Conservation (phyloP, 306 rosid species). For the Mucuna pruriens region DNA sequence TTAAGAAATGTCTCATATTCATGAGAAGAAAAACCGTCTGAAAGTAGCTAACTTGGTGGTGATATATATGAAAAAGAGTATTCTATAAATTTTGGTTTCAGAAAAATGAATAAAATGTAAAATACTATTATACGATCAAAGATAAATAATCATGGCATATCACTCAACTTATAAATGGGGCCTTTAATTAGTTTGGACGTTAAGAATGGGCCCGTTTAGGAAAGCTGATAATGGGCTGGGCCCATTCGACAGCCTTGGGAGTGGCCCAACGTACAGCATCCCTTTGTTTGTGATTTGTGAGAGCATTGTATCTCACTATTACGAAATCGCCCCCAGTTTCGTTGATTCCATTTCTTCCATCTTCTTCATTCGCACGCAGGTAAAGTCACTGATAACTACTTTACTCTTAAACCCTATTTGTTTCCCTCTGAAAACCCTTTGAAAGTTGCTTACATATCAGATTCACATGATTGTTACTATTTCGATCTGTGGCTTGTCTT, state of each 20-base stretch:
- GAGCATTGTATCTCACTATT: not conserved
- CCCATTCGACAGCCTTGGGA: not conserved
- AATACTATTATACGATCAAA: no score
- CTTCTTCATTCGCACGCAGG: not conserved
- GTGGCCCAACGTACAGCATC: not conserved
- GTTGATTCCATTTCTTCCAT: not conserved
- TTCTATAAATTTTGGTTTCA: no score
- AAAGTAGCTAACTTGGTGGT: no score
- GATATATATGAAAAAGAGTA: no score
- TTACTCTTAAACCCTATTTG: not conserved
- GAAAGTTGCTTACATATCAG: not conserved
- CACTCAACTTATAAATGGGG: no score
- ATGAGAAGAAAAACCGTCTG: no score
- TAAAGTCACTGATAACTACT: not conserved
- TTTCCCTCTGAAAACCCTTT: not conserved
- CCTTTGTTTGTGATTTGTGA: not conserved
- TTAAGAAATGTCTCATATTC: no score
- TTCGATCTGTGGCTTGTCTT: no score
- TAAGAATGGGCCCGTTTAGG: not conserved
- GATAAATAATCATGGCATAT: no score
- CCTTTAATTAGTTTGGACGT: no score
- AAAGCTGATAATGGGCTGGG: not conserved
- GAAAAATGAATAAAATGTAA: no score
- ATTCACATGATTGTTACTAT: not conserved
- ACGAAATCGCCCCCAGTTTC: not conserved